Evolutionary conservation across 148 eudicot genomes (phyloP).

Genomic region (Rhododendron simsii): DNA sequence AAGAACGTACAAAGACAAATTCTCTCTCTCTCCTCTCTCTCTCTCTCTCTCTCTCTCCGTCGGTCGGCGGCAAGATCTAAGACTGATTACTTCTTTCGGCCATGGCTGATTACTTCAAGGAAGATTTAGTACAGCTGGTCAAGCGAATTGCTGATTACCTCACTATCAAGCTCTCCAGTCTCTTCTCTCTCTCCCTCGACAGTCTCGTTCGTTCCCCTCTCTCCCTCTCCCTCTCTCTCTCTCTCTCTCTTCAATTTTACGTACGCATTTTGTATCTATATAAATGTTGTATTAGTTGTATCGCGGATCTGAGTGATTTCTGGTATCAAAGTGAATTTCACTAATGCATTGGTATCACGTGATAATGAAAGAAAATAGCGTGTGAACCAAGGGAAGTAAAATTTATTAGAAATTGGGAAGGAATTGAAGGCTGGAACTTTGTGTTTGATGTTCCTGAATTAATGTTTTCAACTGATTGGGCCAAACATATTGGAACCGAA

Average conservation of each 20-base stretch:
- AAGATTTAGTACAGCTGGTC: constrained; percentile 53
- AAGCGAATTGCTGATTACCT: constrained; percentile 61
- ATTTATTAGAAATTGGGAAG: neutral
- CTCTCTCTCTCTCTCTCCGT: neutral
- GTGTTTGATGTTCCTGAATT: neutral
- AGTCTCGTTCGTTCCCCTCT: constrained; percentile 27
- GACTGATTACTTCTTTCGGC: constrained; percentile 1
- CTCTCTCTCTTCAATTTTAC: neutral
- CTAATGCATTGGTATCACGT: neutral
- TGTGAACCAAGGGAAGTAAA: neutral
- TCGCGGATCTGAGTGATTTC: neutral
- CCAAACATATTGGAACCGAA: neutral
- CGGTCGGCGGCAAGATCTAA: constrained; percentile 4
- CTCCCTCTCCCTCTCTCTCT: constrained; percentile 2
- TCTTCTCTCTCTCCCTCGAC: constrained; percentile 28
- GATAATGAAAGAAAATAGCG: neutral
- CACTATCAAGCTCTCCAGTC: constrained; percentile 52
- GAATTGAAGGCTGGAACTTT: neutral
- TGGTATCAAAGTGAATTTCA: neutral
- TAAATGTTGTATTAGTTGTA: neutral
- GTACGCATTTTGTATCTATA: neutral
- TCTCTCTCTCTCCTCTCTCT: constrained; percentile 1
- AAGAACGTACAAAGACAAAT: neutral
- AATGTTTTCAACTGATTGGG: neutral
- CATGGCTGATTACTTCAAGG: constrained; percentile 69